phyloP scores from a whole-genome alignment of 208 protist genomes.

The Leishmania aethiopica region DNA sequence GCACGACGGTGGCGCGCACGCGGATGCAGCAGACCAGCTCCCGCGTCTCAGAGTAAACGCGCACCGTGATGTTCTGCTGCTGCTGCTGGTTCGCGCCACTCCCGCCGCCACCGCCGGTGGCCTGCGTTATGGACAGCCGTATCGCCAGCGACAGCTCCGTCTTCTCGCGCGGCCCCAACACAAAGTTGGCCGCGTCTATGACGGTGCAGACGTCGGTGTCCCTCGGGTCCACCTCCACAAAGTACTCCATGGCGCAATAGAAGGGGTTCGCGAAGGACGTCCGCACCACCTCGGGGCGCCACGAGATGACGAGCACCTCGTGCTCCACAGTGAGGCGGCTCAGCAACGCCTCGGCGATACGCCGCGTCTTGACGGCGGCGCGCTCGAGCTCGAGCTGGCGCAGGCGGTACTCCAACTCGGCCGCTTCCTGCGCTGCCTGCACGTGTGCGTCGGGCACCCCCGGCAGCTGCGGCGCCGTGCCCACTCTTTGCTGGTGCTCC shows the following conservation, averaged over 20 bases:
- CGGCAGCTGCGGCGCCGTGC: constrained; percentile 28
- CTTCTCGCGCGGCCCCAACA: constrained; percentile 64
- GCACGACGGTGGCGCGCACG: constrained; percentile 55
- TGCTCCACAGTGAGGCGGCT: constrained; percentile 73
- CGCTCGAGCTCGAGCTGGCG: constrained; percentile 83
- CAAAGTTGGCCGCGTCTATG: constrained; percentile 44
- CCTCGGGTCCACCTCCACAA: constrained; percentile 51
- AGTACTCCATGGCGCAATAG: constrained; percentile 63
- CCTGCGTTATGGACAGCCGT: constrained; percentile 32
- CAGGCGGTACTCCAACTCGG: constrained; percentile 76
- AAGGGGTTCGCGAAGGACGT: constrained; percentile 78
- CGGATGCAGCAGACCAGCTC: constrained; percentile 72
- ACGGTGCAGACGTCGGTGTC: constrained; percentile 45
- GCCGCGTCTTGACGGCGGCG: constrained; percentile 65
- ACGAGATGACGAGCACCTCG: constrained; percentile 60
- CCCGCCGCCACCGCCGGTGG: neutral
- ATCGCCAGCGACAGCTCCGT: constrained; percentile 60
- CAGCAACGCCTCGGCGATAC: constrained; percentile 74
- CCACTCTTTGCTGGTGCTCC: constrained; percentile 23
- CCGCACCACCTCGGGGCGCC: constrained; percentile 58
- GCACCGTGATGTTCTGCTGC: constrained; percentile 37
- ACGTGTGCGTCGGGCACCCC: constrained; percentile 65
- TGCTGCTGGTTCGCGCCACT: neutral
- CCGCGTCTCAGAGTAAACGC: constrained; percentile 64
- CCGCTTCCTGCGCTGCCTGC: constrained; percentile 34